A percentile compares a stretch with the other conserved stretches of the same genome.
Conservation (phyloP, 139 green algal species). For the Limnomonas spitsbergensis region DNA sequence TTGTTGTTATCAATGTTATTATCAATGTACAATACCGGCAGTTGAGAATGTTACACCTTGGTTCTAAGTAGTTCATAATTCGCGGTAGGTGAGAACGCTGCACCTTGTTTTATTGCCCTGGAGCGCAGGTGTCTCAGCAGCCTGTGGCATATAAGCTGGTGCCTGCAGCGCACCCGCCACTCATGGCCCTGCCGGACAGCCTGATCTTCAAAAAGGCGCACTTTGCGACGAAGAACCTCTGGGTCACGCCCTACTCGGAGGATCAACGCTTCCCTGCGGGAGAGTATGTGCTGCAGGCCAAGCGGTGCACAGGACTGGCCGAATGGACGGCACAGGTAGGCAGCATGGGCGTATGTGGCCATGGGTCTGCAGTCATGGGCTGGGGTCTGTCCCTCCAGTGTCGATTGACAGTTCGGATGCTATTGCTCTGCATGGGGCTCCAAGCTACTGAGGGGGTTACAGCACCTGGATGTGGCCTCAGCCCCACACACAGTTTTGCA, state of each 20-base stretch:
- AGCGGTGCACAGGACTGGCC: constrained; percentile 51
- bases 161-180: constrained; percentile 34
- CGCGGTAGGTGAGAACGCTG: too few species aligned
- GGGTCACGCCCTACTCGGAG: constrained; percentile 63
- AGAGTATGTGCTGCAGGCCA: constrained; percentile 65
- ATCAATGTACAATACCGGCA: too few species aligned
- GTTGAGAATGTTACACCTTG: too few species aligned
- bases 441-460: too few species aligned
- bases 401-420: too few species aligned
- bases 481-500: too few species aligned
- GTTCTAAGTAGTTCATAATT: too few species aligned
- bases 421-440: too few species aligned
- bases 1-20: too few species aligned
- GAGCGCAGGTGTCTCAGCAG: constrained; percentile 6
- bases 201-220: constrained; percentile 33
- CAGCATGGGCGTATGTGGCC: not conserved
- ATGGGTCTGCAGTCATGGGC: not conserved
- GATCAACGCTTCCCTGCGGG: constrained; percentile 58
- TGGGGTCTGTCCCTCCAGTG: too few species aligned
- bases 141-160: constrained; percentile 62
- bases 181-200: constrained; percentile 40
- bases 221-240: constrained; percentile 76
- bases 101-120: too few species aligned
- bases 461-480: too few species aligned
- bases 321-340: constrained; percentile 57